Conservation (phyloP, 2,329 filamentous ascomycete species). For the Penicillium sumatraense region DNA sequence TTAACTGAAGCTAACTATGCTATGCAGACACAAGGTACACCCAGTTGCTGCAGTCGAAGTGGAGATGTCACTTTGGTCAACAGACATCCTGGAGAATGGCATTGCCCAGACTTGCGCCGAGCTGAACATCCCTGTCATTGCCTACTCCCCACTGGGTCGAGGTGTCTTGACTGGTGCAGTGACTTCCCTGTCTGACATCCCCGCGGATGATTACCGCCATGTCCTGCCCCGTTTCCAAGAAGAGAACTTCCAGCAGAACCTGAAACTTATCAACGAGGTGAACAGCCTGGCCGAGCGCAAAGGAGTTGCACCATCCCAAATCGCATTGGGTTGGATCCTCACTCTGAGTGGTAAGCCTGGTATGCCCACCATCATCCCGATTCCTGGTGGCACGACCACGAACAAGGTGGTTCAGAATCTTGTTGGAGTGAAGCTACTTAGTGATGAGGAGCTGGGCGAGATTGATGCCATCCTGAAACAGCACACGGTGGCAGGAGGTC, state of each 20-base stretch:
- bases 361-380: constrained; percentile 48
- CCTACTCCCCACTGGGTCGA: constrained; percentile 64
- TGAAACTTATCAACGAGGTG: constrained; percentile 53
- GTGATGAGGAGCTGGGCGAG: constrained; percentile 50
- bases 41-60: constrained; percentile 65
- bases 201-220: constrained; percentile 51
- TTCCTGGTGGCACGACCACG: constrained; percentile 42
- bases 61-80: constrained; percentile 63
- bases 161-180: constrained; percentile 60
- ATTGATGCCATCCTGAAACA: constrained; percentile 57
- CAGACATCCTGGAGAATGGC: constrained; percentile 62
- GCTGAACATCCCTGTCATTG: constrained; percentile 61
- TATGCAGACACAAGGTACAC: constrained; percentile 51
- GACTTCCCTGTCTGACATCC: constrained; percentile 52
- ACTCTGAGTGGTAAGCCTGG: constrained; percentile 47
- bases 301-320: constrained; percentile 49
- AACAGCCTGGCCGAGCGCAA: constrained; percentile 52
- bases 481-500: constrained; percentile 44
- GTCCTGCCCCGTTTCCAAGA: constrained; percentile 55
- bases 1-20: constrained; percentile 36
- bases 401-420: constrained; percentile 43
- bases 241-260: constrained; percentile 56
- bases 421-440: constrained; percentile 33
- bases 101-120: constrained; percentile 61
- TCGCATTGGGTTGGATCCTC: constrained; percentile 56